A percentile compares a stretch with the other conserved stretches of the same genome.
phyloP scores from a whole-genome alignment of 148 eudicot genomes.

The Rhododendron griersonianum region DNA sequence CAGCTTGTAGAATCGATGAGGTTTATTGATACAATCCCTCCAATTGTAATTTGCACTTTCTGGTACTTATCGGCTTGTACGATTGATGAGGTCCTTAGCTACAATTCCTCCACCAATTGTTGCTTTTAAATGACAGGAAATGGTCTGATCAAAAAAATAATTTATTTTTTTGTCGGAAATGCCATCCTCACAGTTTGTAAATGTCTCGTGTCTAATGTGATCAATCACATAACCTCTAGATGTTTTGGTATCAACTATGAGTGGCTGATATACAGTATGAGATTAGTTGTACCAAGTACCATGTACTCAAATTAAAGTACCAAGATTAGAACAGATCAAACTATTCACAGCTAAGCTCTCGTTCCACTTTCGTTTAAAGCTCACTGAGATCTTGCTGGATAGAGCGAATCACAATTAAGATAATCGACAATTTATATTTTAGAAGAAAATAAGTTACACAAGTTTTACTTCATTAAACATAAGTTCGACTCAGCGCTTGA shows the following conservation, averaged over 20 bases:
- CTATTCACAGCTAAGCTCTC: neutral
- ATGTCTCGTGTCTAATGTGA: neutral
- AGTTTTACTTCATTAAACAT: too few relatives aligned
- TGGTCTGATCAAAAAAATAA: neutral
- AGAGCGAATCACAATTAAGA: neutral
- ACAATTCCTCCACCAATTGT: neutral
- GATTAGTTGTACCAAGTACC: neutral
- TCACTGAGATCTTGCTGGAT: neutral
- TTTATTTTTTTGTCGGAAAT: neutral
- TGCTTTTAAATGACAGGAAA: neutral
- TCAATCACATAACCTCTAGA: neutral
- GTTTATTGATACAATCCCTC: neutral
- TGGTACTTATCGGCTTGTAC: neutral
- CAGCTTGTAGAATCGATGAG: neutral
- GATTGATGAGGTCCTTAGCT: neutral
- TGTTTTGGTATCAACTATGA: neutral
- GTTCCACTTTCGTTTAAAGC: neutral
- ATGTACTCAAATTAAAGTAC: neutral
- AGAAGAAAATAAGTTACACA: neutral
- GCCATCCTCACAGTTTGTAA: neutral
- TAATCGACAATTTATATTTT: too few relatives aligned
- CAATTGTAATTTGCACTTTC: neutral
- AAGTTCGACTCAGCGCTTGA: neutral
- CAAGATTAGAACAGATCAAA: neutral
- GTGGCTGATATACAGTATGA: neutral